Evolutionary conservation across 2,329 filamentous ascomycete species (phyloP), one percentile per base, ranked within the genome.

Genomic region (Decorospora gaudefroyi): DNA sequence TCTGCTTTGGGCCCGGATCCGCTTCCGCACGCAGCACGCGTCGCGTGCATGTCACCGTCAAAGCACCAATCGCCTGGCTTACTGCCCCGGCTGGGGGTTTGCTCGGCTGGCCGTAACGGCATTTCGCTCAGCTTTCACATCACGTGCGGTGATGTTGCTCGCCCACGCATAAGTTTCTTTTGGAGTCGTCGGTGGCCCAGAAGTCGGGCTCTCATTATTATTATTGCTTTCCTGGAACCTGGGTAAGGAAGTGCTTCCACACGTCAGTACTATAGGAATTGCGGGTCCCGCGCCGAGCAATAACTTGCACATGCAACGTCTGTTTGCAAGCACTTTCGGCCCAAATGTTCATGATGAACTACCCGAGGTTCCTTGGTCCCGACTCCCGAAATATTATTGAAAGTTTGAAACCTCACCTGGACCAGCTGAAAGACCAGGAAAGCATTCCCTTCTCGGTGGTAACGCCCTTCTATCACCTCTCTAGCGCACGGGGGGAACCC

Each of bases 401-500:
- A 38, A 33, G 32, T 18, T 53, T n/a, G n/a, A 55, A 23, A 23
- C 10, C 10, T 23, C 21, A 23, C 10, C 35, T 9, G 18, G 10
- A 18, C 17, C 22, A 23, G 17, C 32, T 17, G 15, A 36, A 28
- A 18, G 31, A 17, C 16, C 6, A 42, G 37, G 38, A 54, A 33
- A 42, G 37, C 34, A 32, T 51, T 51, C 49, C 49, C 38, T 38
- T 53, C 46, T 22, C 39, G 49, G 44, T 47, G 34, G 41, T 33
- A 35, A 49, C 36, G 43, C 43, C 15, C 40, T 35, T 31, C 49
- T 27, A 53, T 47, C 36, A 39, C 28, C 28, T 42, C 43, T 39
- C 32, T 67, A 64, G 64, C 53, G 55, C 47, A 61, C 64, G 65
- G 64, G 64, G 62, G 64, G 62, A 62, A 57, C 29, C 37, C 21